Percentiles rank a stretch among this genome's conserved stretches.
These are phyloP conservation scores for Juglanconis oblonga DNA, from an alignment of 2,329 filamentous ascomycete species.

Conservation along the genomic window DNA sequence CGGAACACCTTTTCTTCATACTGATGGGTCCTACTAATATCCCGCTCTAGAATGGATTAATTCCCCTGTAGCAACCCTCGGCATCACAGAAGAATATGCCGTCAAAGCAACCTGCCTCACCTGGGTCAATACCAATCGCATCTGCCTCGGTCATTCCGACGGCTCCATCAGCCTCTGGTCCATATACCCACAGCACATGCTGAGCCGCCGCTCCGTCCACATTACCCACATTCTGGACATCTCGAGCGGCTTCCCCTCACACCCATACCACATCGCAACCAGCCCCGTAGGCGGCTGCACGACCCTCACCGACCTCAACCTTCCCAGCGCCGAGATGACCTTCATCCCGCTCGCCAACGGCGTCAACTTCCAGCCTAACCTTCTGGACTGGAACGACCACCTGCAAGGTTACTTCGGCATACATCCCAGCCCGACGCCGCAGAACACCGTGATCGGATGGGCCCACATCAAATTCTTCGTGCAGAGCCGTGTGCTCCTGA, in stretches of 20 bases:
- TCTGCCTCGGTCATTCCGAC: constrained; percentile 54
- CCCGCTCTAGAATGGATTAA: constrained; percentile 40
- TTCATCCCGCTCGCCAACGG: constrained; percentile 47
- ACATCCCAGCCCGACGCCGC: constrained; percentile 50
- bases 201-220: constrained; percentile 53
- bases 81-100: constrained; percentile 43
- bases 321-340: constrained; percentile 51
- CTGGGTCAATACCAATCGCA: constrained; percentile 54
- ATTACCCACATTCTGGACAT: constrained; percentile 53
- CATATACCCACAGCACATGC: constrained; percentile 43
- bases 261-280: constrained; percentile 54
- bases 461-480: constrained; percentile 52
- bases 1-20: background rate
- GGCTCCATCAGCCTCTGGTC: constrained; percentile 58
- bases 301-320: constrained; percentile 50
- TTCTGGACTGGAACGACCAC: constrained; percentile 54
- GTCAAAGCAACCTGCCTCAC: constrained; percentile 50
- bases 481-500: constrained; percentile 49
- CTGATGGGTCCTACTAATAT: constrained; percentile 22
- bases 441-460: constrained; percentile 52
- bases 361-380: constrained; percentile 50
- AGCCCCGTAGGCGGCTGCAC: constrained; percentile 52
- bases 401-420: constrained; percentile 52
- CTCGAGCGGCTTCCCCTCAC: constrained; percentile 52
- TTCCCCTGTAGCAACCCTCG: constrained; percentile 41